A percentile compares a stretch with the other conserved stretches of the same genome.
phyloP scores from a whole-genome alignment of 306 rosid species.

The Fagus sylvatica region DNA sequence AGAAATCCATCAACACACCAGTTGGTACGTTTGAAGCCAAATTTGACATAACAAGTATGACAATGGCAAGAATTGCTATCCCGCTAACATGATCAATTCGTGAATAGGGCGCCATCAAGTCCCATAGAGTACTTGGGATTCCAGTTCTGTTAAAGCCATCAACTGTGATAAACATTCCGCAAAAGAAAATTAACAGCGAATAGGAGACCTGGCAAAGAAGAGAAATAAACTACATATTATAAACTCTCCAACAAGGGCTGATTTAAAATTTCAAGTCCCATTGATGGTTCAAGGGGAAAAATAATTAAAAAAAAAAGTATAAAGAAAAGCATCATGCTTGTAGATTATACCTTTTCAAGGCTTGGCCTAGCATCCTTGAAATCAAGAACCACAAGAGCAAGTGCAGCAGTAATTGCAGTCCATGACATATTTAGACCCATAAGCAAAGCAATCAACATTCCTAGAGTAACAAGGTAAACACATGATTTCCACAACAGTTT shows the following conservation, averaged over 20 bases:
- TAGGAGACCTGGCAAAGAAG: slow-evolving; percentile 72
- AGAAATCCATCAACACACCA: slow-evolving; percentile 42
- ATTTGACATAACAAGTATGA: slow-evolving; percentile 72
- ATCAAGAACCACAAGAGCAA: slow-evolving; percentile 85
- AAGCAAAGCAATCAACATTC: slow-evolving; percentile 79
- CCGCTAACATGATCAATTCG: slow-evolving; percentile 54
- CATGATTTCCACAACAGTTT: slow-evolving; percentile 56
- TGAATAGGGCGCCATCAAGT: slow-evolving; percentile 71
- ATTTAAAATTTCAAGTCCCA: not conserved
- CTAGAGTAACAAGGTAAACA: slow-evolving; percentile 70
- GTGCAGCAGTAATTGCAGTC: slow-evolving; percentile 78
- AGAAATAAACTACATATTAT: slow-evolving; percentile 16
- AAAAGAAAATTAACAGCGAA: slow-evolving; percentile 85
- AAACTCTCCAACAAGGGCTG: slow-evolving; percentile 3
- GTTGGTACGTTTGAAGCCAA: slow-evolving; percentile 96
- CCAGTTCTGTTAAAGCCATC: slow-evolving; percentile 90
- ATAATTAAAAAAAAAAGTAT: too few relatives aligned
- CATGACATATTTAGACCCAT: slow-evolving; percentile 86
- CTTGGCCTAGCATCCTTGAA: slow-evolving; percentile 80
- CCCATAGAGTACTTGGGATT: slow-evolving; percentile 82
- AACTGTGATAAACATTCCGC: slow-evolving; percentile 95
- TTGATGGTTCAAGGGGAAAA: not conserved
- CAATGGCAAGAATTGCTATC: slow-evolving; percentile 62
- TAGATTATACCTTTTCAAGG: slow-evolving; percentile 73
- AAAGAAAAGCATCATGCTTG: not conserved